Percentiles rank a stretch among this genome's conserved stretches.
Evolutionary conservation across 2,329 filamentous ascomycete genomes (phyloP).

Genomic region (Microascus cirrosus): DNA sequence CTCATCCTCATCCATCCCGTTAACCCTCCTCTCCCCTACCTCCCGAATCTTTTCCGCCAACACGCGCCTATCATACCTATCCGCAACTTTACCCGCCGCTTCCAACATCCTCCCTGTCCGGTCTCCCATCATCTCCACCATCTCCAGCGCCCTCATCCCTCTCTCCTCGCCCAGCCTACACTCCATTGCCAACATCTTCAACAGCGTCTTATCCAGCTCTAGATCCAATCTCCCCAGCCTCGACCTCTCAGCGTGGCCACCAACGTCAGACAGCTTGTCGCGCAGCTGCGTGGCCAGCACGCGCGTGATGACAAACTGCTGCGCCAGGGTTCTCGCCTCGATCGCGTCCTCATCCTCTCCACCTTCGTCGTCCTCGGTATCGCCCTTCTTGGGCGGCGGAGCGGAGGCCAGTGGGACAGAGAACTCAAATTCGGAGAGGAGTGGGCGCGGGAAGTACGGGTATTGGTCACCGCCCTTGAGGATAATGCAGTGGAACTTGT

Average conservation of each 20-base stretch:
- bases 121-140: slow-evolving; percentile 79
- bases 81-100: slow-evolving; percentile 79
- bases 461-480: slow-evolving; percentile 90
- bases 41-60: slow-evolving; percentile 86
- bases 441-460: slow-evolving; percentile 81
- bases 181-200: slow-evolving; percentile 80
- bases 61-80: slow-evolving; percentile 68
- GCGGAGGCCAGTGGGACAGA: slow-evolving; percentile 63
- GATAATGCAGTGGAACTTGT: slow-evolving; percentile 97
- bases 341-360: slow-evolving; percentile 19
- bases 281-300: slow-evolving; percentile 63
- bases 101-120: slow-evolving; percentile 81
- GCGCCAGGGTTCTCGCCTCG: slow-evolving; percentile 55
- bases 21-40: slow-evolving; percentile 59
- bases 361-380: slow-evolving; percentile 20
- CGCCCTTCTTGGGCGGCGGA: slow-evolving; percentile 21
- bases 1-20: slow-evolving; percentile 45
- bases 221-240: slow-evolving; percentile 63
- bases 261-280: slow-evolving; percentile 45
- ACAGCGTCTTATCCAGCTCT: slow-evolving; percentile 78
- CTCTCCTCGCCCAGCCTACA: slow-evolving; percentile 87
- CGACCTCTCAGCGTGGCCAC: slow-evolving; percentile 45
- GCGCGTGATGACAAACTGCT: slow-evolving; percentile 66
- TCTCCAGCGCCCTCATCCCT: slow-evolving; percentile 88
- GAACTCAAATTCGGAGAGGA: slow-evolving; percentile 91